A percentile compares a stretch with the other conserved stretches of the same genome.
Evolutionary conservation across 2,329 filamentous ascomycete species (phyloP).

Genomic region (Fusarium oxysporum): DNA sequence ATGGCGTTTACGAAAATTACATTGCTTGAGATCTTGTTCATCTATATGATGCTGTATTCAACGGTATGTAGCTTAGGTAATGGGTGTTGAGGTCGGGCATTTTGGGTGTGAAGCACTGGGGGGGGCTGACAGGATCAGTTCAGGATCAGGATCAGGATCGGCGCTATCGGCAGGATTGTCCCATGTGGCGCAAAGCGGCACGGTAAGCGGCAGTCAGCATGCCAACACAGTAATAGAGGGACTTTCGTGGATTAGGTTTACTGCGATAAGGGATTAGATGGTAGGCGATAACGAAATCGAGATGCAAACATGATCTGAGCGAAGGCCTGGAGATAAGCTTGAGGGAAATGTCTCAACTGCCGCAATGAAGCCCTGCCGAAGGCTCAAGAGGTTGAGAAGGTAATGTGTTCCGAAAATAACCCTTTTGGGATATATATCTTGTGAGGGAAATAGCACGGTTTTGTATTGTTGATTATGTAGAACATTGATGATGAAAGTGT

Average conservation of each 20-base stretch:
- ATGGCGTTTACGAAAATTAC: not conserved
- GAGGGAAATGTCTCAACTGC: not conserved
- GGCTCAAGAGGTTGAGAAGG: not conserved
- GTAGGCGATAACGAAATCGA: not conserved
- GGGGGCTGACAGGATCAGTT: not conserved
- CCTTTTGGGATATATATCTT: not conserved
- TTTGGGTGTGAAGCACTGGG: not conserved
- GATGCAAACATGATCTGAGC: not conserved
- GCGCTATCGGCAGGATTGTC: not conserved
- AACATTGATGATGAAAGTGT: not conserved
- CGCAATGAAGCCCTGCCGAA: not conserved
- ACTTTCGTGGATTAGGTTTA: not conserved
- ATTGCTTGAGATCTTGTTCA: not conserved
- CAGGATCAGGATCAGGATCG: slow-evolving; percentile 9
- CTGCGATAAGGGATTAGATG: not conserved
- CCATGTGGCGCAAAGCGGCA: not conserved
- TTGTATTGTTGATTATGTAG: fast-evolving
- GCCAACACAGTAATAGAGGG: too few species aligned
- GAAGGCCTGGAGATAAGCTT: not conserved
- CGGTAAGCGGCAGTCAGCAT: not conserved
- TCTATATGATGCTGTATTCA: not conserved
- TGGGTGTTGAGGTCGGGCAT: not conserved
- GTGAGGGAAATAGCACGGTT: not conserved
- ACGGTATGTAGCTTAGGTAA: not conserved
- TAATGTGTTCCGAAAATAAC: not conserved